Conservation (phyloP, 1,139 yeast species). For the Magnusiomyces clavatus region DNA sequence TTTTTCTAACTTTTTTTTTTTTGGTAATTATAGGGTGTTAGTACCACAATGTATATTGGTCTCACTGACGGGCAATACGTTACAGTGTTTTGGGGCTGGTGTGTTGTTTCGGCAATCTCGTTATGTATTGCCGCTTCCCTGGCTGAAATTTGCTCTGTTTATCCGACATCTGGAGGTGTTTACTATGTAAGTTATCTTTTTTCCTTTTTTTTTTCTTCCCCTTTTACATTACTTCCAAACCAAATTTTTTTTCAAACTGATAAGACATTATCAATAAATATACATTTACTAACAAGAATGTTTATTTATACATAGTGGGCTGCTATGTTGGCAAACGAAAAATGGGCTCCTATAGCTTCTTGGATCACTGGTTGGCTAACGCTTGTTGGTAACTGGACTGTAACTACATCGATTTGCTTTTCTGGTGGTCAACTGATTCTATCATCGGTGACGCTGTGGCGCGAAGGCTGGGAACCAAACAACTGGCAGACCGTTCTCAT, state of each 20-base stretch:
- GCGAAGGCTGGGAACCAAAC: slow-evolving; percentile 11
- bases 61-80: slow-evolving; percentile 23
- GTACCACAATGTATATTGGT: slow-evolving; percentile 19
- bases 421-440: slow-evolving; percentile 15
- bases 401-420: slow-evolving; percentile 14
- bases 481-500: slow-evolving; percentile 17
- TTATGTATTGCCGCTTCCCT: slow-evolving; percentile 23
- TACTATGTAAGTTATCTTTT: slow-evolving; percentile 18
- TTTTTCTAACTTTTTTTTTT: neutral
- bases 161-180: slow-evolving; percentile 20
- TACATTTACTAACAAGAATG: no score
- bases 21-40: slow-evolving; percentile 8
- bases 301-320: slow-evolving; percentile 8
- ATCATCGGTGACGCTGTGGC: slow-evolving; percentile 13
- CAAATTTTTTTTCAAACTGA: no score
- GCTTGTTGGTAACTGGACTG: slow-evolving; percentile 16
- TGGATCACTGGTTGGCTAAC: slow-evolving; percentile 16
- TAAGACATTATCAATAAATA: no score
- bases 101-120: slow-evolving; percentile 19
- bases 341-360: slow-evolving; percentile 15
- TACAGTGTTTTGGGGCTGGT: slow-evolving; percentile 22
- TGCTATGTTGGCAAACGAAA: slow-evolving; percentile 13
- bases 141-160: slow-evolving; percentile 22
- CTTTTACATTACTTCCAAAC: slow-evolving; percentile 14
- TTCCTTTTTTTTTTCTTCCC: slow-evolving; percentile 14